Evolutionary conservation across 2,329 filamentous ascomycete species (phyloP).

Genomic region (Scleromitrula shiraiana): DNA sequence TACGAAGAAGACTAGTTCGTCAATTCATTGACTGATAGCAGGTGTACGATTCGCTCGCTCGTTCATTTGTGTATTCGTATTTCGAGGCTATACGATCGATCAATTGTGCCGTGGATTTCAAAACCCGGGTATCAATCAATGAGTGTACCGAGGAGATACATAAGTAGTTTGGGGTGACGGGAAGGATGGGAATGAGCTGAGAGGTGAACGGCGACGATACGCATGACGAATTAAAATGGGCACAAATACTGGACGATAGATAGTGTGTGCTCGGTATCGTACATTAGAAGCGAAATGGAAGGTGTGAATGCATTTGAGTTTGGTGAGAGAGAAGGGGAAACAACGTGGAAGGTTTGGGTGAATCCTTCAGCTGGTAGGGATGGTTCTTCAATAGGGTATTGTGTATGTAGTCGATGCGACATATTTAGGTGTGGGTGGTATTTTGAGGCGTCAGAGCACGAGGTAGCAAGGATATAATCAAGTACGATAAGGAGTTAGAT

Average conservation of each 20-base stretch:
- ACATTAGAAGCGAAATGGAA: neutral
- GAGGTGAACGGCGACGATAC: no score
- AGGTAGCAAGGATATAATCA: neutral
- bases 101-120: slow-evolving; percentile 5
- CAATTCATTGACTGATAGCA: no score
- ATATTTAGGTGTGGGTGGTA: neutral
- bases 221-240: neutral
- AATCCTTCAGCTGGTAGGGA: slow-evolving; percentile 3
- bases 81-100: neutral
- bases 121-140: no score
- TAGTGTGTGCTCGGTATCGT: neutral
- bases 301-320: neutral
- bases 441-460: slow-evolving; percentile 7
- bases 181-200: neutral
- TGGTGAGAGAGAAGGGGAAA: neutral
- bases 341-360: slow-evolving; percentile 2
- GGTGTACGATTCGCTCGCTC: no score
- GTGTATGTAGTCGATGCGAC: neutral
- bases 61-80: neutral
- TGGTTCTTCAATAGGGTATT: neutral
- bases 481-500: neutral
- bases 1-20: neutral
- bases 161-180: neutral
- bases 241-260: neutral
- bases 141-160: no score